These are phyloP conservation scores for Spirogloea muscicola DNA, from an alignment of 139 green algal genomes.

Conservation along the genomic window DNA sequence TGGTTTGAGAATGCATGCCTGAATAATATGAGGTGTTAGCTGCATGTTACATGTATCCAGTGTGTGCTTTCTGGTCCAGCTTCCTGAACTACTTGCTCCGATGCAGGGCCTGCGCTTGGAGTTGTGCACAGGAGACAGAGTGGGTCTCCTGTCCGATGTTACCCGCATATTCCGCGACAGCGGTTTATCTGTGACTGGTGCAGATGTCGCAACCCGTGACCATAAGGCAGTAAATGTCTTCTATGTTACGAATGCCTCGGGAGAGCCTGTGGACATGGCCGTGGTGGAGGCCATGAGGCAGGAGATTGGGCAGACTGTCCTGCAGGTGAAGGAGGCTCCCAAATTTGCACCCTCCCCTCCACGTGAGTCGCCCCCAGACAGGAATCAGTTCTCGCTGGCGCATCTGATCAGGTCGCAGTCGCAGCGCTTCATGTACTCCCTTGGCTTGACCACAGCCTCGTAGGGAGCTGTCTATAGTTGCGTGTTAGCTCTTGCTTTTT, in stretches of 20 bases:
- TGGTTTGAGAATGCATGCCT: too few relatives aligned
- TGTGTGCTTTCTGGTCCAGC: too few relatives aligned
- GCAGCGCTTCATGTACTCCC: neutral
- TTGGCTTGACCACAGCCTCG: too few relatives aligned
- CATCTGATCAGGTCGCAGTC: constrained; percentile 10
- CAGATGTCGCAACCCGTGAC: constrained; percentile 25
- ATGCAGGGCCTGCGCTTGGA: constrained; percentile 32
- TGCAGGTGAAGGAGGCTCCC: constrained; percentile 26
- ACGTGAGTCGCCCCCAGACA: constrained; percentile 1
- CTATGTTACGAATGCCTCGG: constrained; percentile 21
- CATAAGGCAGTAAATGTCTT: constrained; percentile 28
- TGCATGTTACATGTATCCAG: too few relatives aligned
- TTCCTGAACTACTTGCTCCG: too few relatives aligned
- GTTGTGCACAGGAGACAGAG: constrained; percentile 11
- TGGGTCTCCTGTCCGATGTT: constrained; percentile 27
- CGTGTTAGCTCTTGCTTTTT: too few relatives aligned
- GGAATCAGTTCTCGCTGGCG: neutral
- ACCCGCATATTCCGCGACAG: constrained; percentile 15
- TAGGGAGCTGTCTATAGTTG: too few relatives aligned
- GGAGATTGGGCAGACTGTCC: constrained; percentile 23
- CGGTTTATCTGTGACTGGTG: constrained; percentile 15
- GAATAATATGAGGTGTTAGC: too few relatives aligned
- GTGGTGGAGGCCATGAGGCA: constrained; percentile 26
- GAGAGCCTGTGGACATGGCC: constrained; percentile 12
- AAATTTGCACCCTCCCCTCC: neutral